These are phyloP conservation scores for Pelomyxa schiedti DNA, from an alignment of 78 protist species.

Conservation along the genomic window DNA sequence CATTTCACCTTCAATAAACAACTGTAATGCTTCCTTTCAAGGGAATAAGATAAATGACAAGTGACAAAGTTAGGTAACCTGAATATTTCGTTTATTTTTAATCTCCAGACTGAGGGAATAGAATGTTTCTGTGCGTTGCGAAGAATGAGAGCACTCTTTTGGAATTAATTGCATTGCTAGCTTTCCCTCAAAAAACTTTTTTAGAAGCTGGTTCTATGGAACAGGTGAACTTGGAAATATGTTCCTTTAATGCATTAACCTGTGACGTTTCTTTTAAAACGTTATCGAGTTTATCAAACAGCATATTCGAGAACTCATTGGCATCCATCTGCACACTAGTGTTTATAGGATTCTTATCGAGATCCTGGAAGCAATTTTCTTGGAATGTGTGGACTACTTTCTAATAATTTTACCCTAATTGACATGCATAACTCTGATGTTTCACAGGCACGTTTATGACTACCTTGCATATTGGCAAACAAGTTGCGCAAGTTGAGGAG, in stretches of 20 bases:
- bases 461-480: conserved; percentile 55
- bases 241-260: no score
- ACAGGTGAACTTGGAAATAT: no score
- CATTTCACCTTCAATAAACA: conserved; percentile 63
- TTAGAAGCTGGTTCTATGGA: no score
- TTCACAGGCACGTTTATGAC: conserved; percentile 30
- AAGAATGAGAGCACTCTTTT: conserved; percentile 42
- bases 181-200: no score
- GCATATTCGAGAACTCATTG: conserved; percentile 67
- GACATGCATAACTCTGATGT: conserved; percentile 23
- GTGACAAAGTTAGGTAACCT: no score
- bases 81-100: conserved; percentile 41
- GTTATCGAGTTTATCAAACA: conserved; percentile 68
- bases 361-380: conserved; percentile 28
- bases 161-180: no score
- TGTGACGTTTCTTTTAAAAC: no score
- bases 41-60: no score
- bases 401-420: no score
- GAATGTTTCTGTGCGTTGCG: conserved; percentile 62
- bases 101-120: conserved; percentile 55
- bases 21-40: conserved; percentile 52
- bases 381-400: no score
- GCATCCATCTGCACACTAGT: conserved; percentile 61
- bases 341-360: conserved; percentile 46
- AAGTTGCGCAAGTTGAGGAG: conserved; percentile 61